Evolutionary conservation across 2,329 filamentous ascomycete species (phyloP).

Genomic region (Sordariomycetes sp.): DNA sequence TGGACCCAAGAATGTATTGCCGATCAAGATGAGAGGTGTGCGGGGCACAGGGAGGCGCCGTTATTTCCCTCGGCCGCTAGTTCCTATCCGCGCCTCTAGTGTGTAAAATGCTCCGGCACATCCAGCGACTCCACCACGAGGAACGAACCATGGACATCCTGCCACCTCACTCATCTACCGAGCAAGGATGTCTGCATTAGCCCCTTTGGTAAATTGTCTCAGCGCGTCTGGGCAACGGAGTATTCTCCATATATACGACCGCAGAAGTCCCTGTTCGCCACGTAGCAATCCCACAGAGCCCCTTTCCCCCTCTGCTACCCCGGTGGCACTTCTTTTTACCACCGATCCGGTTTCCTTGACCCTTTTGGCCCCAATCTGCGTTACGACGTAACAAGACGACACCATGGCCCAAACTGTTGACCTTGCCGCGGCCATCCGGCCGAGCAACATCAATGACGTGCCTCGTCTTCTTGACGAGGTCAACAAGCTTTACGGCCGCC

Average conservation of each 20-base stretch:
- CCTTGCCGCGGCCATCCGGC: conserved; percentile 7
- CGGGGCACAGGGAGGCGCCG: no score
- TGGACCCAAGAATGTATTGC: no score
- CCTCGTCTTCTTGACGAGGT: conserved; percentile 6
- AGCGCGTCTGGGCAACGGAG: neutral
- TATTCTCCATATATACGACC: no score
- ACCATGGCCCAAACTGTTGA: conserved; percentile 4
- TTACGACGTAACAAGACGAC: neutral
- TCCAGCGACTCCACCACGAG: no score
- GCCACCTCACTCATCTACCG: neutral
- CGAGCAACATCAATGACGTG: conserved; percentile 8
- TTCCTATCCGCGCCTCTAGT: no score
- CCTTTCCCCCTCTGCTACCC: neutral
- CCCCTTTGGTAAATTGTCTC: neutral
- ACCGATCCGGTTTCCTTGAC: neutral
- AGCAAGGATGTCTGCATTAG: neutral
- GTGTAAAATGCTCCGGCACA: no score
- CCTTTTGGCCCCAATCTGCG: neutral
- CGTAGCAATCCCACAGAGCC: neutral
- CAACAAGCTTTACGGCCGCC: neutral
- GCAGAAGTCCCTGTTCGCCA: neutral
- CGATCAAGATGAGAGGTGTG: no score
- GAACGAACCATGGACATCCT: no score
- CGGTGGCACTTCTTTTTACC: no score
- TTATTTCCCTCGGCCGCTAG: no score